Conservation (phyloP, 148 eudicot species). For the Dysphania ambrosioides region DNA sequence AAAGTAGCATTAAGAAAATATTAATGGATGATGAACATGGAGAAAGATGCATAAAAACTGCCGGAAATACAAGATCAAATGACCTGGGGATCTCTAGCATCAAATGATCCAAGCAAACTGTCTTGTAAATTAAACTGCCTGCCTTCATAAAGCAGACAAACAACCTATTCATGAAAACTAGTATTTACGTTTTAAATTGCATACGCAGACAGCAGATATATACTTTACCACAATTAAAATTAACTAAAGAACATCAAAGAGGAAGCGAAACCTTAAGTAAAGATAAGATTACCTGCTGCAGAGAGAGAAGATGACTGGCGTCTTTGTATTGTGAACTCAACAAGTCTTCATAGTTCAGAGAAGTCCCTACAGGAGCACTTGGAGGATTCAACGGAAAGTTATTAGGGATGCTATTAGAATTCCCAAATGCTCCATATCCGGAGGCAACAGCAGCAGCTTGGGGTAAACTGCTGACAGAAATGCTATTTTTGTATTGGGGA, state of each 20-base stretch:
- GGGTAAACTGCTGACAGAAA: slow-evolving; percentile 66
- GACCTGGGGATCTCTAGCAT: neutral
- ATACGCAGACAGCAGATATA: too few species aligned
- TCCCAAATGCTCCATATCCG: slow-evolving; percentile 83
- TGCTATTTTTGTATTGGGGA: slow-evolving; percentile 75
- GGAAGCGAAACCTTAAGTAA: neutral
- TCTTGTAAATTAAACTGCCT: too few species aligned
- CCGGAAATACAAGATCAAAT: neutral
- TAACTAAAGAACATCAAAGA: neutral
- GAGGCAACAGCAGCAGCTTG: slow-evolving; percentile 75
- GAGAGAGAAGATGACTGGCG: slow-evolving; percentile 63
- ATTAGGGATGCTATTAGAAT: slow-evolving; percentile 57
- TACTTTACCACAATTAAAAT: neutral
- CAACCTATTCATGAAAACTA: neutral
- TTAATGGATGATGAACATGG: too few species aligned
- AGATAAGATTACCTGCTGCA: slow-evolving; percentile 63
- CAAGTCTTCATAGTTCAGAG: slow-evolving; percentile 61
- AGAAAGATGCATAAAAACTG: neutral
- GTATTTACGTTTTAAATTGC: neutral
- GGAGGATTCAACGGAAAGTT: slow-evolving; percentile 63
- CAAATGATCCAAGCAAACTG: neutral
- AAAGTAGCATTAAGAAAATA: neutral
- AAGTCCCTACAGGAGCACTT: slow-evolving; percentile 61
- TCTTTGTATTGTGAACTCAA: slow-evolving; percentile 80
- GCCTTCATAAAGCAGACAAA: neutral